These are phyloP conservation scores for Mikania micrantha DNA, from an alignment of 129 eudicot genomes.

Conservation along the genomic window DNA sequence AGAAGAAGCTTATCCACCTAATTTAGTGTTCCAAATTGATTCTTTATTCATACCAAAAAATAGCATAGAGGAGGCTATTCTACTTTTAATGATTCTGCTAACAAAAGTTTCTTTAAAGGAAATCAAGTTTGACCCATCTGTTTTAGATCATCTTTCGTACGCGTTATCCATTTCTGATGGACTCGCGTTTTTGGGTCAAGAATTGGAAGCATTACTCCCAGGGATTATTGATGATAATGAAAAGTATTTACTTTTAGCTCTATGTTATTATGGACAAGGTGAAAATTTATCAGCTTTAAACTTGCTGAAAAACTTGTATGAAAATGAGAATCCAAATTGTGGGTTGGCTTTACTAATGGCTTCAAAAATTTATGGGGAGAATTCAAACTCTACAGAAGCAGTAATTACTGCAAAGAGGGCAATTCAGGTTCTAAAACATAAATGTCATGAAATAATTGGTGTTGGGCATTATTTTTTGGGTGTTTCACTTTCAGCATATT, in stretches of 20 bases:
- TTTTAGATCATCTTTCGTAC: constrained; percentile 75
- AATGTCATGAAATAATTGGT: constrained; percentile 39
- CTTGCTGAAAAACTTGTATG: constrained; percentile 40
- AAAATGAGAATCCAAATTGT: constrained; percentile 29
- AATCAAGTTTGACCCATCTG: constrained; percentile 71
- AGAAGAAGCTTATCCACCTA: constrained; percentile 50
- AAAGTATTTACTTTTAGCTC: constrained; percentile 52
- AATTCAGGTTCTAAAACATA: constrained; percentile 32
- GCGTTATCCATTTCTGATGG: constrained; percentile 62
- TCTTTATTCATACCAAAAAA: constrained; percentile 60
- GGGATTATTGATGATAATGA: constrained; percentile 49
- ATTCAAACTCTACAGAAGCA: constrained; percentile 41
- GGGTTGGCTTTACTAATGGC: constrained; percentile 53
- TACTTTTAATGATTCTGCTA: constrained; percentile 54
- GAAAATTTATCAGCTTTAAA: constrained; percentile 49
- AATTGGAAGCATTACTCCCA: constrained; percentile 61
- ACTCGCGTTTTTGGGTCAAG: constrained; percentile 49
- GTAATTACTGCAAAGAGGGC: constrained; percentile 48
- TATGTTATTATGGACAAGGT: constrained; percentile 64
- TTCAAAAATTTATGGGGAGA: constrained; percentile 49
- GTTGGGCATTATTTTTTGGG: constrained; percentile 55
- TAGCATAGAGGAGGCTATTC: constrained; percentile 83
- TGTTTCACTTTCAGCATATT: constrained; percentile 44
- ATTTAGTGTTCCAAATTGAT: constrained; percentile 46
- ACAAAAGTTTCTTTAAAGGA: constrained; percentile 42